Percentiles rank a stretch among this genome's conserved stretches.
Evolutionary conservation across 2,329 filamentous ascomycete species (phyloP).

Genomic region (Aspergillus intermedius): DNA sequence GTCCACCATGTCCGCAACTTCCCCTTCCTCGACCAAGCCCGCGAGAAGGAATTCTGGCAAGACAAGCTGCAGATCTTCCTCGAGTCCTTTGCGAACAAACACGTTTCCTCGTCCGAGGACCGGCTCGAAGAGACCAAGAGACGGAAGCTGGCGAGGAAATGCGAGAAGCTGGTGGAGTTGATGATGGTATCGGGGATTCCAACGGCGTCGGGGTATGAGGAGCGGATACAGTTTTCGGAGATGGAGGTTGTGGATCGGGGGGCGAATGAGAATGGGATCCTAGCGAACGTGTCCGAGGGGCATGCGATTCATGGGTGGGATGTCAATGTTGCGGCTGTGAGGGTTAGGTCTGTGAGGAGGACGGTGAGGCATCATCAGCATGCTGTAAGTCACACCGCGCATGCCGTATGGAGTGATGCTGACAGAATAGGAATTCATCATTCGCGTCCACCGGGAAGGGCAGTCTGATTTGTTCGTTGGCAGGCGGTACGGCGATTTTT

Average conservation of each 20-base stretch:
- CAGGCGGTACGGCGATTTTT: conserved; percentile 83
- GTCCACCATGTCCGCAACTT: conserved; percentile 97
- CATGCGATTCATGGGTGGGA: conserved; percentile 95
- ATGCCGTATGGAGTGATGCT: too few species aligned
- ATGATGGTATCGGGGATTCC: conserved; percentile 99
- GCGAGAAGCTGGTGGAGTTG: conserved; percentile 89
- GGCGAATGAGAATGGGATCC: conserved; percentile 82
- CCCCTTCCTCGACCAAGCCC: conserved; percentile 91
- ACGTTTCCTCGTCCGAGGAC: conserved; percentile 95
- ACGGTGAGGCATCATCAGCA: conserved; percentile 87
- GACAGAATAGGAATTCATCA: conserved; percentile 68
- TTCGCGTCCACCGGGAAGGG: conserved; percentile 74
- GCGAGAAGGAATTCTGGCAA: conserved; percentile 99
- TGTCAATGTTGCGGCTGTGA: conserved; percentile 86
- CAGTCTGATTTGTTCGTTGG: conserved; percentile 73
- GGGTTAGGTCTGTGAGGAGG: conserved; percentile 71
- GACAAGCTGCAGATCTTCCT: conserved; percentile 95
- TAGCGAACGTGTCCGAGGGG: conserved; percentile 82
- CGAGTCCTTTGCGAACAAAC: conserved; percentile 93
- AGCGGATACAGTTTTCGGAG: conserved; percentile 92
- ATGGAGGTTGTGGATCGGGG: conserved; percentile 93
- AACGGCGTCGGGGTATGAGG: conserved; percentile 94
- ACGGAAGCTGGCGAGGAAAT: conserved; percentile 83
- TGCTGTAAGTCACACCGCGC: conserved; percentile 54
- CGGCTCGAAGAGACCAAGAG: conserved; percentile 93